Base-by-base conservation (phyloP, 441 rosid species). In the Pelargonium australe region DNA sequence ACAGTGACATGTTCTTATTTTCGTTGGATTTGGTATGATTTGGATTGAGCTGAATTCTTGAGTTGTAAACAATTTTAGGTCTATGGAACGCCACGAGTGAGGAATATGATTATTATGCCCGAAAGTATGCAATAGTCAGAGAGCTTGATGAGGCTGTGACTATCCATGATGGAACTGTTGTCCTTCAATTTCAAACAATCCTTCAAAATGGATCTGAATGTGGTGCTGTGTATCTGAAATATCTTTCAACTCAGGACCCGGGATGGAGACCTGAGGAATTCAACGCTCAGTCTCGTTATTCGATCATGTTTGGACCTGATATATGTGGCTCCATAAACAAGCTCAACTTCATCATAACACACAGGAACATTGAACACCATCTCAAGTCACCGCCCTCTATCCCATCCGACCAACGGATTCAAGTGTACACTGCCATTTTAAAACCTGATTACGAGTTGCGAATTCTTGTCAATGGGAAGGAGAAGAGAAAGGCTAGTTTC, bases 291-390 rank as follows among this genome's bases (percentile, higher is more conserved):
- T 70, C 79, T 68, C 79, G 73, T 3, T 79, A 73, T 66, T 64
- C 80, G 64, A 73, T 79, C 5, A 76, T 79, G 82, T 76, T 79
- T 68, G 82, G 80, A 45, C 80, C 82, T 0, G 76, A 76, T 45
- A 79, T 63, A 68, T 79, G 82, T 57, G 74, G 78, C 19, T 16
- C 63, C 20, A 79, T 77, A 9, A 66, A 73, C 76, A 79, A 79
- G 13, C 76, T 79, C 19, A 80, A 76, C 60, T 71, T 79, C 72
- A 79, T 76, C 23, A 9, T 55, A 5, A 55, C 23, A 14, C 61
- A 55, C 6, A 55, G 4, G 7, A 53, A 65, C n/a, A 66, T 63
- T 7, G 68, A 73, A 34, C 80, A 79, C 61, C 79, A 79, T 49
- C 78, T 76, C 65, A 65, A 62, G 72, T 23, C 66, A 43, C 74